Conservation (phyloP, 768 basidiomycete genomes). For the Neoboletus subvelutipes region DNA sequence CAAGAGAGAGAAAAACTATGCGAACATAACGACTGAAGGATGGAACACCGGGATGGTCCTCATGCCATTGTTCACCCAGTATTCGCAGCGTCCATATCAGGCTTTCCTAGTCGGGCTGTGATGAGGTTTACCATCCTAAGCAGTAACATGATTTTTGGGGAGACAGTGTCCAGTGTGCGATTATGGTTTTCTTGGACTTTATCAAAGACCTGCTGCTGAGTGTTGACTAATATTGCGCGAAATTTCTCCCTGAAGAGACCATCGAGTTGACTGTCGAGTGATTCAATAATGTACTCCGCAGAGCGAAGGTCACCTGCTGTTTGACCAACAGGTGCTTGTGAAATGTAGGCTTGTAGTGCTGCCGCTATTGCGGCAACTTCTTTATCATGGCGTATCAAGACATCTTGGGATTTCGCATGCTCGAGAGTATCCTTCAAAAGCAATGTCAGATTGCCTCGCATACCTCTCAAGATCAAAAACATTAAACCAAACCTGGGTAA, state of each 20-base stretch:
- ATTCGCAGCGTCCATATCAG: constrained; percentile 14
- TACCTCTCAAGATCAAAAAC: background rate
- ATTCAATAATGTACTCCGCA: constrained; percentile 31
- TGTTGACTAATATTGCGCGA: constrained; percentile 11
- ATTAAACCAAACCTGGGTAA: constrained; percentile 27
- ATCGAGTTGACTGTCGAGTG: constrained; percentile 26
- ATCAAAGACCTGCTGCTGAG: constrained; percentile 27
- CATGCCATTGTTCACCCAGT: constrained; percentile 1
- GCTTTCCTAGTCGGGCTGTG: constrained; percentile 23
- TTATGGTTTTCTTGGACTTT: constrained; percentile 22
- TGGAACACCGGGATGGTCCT: background rate
- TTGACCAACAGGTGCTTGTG: constrained; percentile 23
- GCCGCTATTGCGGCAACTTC: constrained; percentile 32
- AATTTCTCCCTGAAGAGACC: constrained; percentile 28
- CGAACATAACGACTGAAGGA: background rate
- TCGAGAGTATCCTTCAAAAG: constrained; percentile 15
- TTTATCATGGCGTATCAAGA: constrained; percentile 20
- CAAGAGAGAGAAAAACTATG: background rate
- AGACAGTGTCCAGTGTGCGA: constrained; percentile 25
- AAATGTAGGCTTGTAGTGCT: constrained; percentile 32
- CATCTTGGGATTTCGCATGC: constrained; percentile 14
- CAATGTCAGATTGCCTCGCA: background rate
- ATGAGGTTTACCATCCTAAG: constrained; percentile 34
- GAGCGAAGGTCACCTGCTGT: constrained; percentile 22
- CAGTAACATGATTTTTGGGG: constrained; percentile 26